phyloP scores from a whole-genome alignment of 306 rosid species.

The Pterocarpus santalinus region DNA sequence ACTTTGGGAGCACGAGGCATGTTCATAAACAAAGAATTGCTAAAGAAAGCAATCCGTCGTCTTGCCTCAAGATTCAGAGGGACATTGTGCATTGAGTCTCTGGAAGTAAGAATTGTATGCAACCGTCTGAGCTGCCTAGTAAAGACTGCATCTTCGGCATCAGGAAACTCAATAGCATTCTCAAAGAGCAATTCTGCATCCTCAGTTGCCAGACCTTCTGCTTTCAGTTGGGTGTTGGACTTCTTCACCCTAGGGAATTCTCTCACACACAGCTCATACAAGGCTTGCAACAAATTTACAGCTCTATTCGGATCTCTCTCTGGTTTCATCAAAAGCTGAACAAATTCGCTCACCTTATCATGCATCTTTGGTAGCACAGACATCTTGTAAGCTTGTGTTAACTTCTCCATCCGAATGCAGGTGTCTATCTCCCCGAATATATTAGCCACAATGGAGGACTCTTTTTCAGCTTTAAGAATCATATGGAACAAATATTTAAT shows the following conservation, averaged over 20 bases:
- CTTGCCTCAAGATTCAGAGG: slow-evolving; percentile 88
- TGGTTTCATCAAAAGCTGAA: slow-evolving; percentile 63
- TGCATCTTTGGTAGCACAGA: slow-evolving; percentile 68
- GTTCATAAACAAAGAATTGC: slow-evolving; percentile 96
- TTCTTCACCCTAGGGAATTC: slow-evolving; percentile 71
- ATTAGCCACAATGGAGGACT: slow-evolving; percentile 60
- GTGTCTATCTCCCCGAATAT: slow-evolving; percentile 65
- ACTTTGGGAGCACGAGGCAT: slow-evolving; percentile 92
- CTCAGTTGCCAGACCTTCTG: slow-evolving; percentile 70
- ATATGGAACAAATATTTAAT: slow-evolving; percentile 61
- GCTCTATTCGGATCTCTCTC: slow-evolving; percentile 60
- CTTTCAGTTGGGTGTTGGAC: slow-evolving; percentile 54
- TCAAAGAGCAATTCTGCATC: slow-evolving; percentile 78
- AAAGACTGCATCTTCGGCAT: slow-evolving; percentile 62
- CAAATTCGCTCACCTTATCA: slow-evolving; percentile 70
- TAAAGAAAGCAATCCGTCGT: slow-evolving; percentile 85
- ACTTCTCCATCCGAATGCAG: slow-evolving; percentile 51
- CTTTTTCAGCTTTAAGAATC: slow-evolving; percentile 63
- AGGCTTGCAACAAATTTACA: slow-evolving; percentile 83
- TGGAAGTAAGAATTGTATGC: slow-evolving; percentile 83
- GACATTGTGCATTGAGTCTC: slow-evolving; percentile 85
- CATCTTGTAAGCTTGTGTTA: slow-evolving; percentile 58
- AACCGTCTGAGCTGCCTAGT: slow-evolving; percentile 76
- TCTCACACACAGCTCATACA: slow-evolving; percentile 79
- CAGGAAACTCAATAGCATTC: slow-evolving; percentile 73